A percentile compares a stretch with the other conserved stretches of the same genome.
Conservation (phyloP, 2,329 filamentous ascomycete species). For the Sphaerulina populicola region DNA sequence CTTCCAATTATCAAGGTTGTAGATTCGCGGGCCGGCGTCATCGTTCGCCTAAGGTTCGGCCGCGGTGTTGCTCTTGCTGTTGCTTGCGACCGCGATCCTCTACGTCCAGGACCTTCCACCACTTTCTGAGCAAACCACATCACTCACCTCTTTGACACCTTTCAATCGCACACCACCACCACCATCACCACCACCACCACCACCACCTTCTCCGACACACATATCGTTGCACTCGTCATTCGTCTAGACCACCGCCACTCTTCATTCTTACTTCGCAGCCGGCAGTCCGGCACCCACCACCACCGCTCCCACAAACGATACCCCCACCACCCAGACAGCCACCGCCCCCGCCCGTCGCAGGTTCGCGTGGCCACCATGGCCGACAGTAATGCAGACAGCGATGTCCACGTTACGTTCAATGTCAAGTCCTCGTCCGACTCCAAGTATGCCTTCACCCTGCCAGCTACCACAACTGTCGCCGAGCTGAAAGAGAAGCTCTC, state of each 20-base stretch:
- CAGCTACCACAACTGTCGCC: conserved; percentile 64
- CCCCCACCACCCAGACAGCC: not conserved
- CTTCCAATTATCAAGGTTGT: too few relatives aligned
- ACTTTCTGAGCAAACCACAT: not conserved
- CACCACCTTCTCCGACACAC: not conserved
- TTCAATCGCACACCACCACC: not conserved
- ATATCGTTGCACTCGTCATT: not conserved
- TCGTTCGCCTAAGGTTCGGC: too few relatives aligned
- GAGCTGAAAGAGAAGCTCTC: conserved; percentile 88
- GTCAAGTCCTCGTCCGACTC: conserved; percentile 93
- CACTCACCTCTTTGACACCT: too few relatives aligned
- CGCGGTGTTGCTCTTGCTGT: too few relatives aligned
- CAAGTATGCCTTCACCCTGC: conserved; percentile 73
- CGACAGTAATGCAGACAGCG: conserved; percentile 51
- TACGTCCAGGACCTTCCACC: not conserved
- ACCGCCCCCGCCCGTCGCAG: not conserved
- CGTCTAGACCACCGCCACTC: not conserved
- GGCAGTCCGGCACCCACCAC: not conserved
- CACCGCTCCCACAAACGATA: not conserved
- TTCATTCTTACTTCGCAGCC: not conserved
- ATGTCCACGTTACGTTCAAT: conserved; percentile 83
- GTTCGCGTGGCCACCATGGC: conserved; percentile 45
- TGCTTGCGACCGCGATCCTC: too few relatives aligned
- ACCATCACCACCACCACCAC: not conserved
- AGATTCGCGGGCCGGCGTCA: too few relatives aligned